phyloP scores from a whole-genome alignment of 768 basidiomycete species.

The Boletus pseudopeckii region DNA sequence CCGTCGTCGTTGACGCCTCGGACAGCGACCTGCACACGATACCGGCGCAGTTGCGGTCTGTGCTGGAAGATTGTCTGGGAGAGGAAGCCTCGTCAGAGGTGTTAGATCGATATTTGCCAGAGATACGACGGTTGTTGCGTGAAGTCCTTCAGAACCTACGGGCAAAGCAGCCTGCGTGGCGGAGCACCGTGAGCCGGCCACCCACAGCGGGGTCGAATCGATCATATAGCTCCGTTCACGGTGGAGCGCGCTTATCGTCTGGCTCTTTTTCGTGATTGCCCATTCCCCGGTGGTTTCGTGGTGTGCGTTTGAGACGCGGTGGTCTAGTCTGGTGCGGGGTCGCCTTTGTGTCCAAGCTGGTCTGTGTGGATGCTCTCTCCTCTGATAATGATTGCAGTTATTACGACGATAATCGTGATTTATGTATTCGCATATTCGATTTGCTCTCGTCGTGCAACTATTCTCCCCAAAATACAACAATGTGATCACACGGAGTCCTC shows the following conservation, averaged over 20 bases:
- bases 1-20: neutral
- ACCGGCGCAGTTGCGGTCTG: slow-evolving; percentile 36
- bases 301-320: slow-evolving; percentile 7
- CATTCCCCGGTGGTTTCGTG: neutral
- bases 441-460: neutral
- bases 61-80: slow-evolving; percentile 44
- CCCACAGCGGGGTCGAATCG: slow-evolving; percentile 2
- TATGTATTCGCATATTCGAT: neutral
- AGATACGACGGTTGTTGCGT: slow-evolving; percentile 34
- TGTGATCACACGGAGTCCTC: neutral
- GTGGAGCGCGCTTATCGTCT: neutral
- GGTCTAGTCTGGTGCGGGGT: neutral
- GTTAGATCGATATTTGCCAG: slow-evolving; percentile 38
- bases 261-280: slow-evolving; percentile 10
- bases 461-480: neutral
- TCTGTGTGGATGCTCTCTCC: neutral
- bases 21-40: slow-evolving; percentile 41
- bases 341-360: neutral
- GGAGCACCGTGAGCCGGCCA: slow-evolving; percentile 14
- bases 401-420: neutral
- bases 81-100: slow-evolving; percentile 35
- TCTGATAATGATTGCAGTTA: neutral
- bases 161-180: slow-evolving; percentile 41
- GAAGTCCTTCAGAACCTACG: slow-evolving; percentile 41
- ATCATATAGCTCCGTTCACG: neutral